Percentiles rank a stretch among this genome's conserved stretches.
Evolutionary conservation across 2,329 filamentous ascomycete species (phyloP).

Genomic region (Amauroascus niger): DNA sequence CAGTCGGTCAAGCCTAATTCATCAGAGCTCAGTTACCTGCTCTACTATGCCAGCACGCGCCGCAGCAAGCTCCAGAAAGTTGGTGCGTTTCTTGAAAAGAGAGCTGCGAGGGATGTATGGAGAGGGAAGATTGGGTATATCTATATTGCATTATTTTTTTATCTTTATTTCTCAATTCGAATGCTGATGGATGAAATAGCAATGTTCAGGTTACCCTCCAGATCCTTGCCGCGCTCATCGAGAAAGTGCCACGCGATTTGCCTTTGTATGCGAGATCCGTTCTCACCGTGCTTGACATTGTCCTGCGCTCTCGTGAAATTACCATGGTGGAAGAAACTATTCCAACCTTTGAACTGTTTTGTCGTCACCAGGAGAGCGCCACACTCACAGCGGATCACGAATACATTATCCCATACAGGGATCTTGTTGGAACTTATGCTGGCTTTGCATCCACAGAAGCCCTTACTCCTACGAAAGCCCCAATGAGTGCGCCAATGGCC

Average conservation of each 20-base stretch:
- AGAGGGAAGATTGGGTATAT: slow-evolving; percentile 73
- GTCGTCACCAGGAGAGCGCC: slow-evolving; percentile 75
- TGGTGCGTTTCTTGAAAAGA: slow-evolving; percentile 86
- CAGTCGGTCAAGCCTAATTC: slow-evolving; percentile 93
- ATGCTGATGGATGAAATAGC: slow-evolving; percentile 36
- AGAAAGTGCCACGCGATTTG: slow-evolving; percentile 83
- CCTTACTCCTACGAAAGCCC: slow-evolving; percentile 37
- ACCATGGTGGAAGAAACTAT: slow-evolving; percentile 87
- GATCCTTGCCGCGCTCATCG: slow-evolving; percentile 82
- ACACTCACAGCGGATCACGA: slow-evolving; percentile 75
- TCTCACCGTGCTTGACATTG: slow-evolving; percentile 70
- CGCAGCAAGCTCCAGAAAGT: slow-evolving; percentile 95
- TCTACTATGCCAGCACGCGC: slow-evolving; percentile 92
- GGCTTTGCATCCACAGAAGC: slow-evolving; percentile 61
- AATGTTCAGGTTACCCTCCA: slow-evolving; percentile 92
- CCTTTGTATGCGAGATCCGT: slow-evolving; percentile 79
- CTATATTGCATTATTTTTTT: slow-evolving; percentile 11
- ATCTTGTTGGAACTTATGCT: slow-evolving; percentile 70
- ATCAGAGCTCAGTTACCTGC: slow-evolving; percentile 89
- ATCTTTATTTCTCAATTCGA: too few species aligned
- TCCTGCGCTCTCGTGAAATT: slow-evolving; percentile 78
- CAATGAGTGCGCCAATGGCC: slow-evolving; percentile 59
- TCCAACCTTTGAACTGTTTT: slow-evolving; percentile 78
- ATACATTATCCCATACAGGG: slow-evolving; percentile 72
- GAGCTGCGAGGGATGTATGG: slow-evolving; percentile 85